Base-by-base conservation (phyloP, 129 eudicot species). In the Centella asiatica region DNA sequence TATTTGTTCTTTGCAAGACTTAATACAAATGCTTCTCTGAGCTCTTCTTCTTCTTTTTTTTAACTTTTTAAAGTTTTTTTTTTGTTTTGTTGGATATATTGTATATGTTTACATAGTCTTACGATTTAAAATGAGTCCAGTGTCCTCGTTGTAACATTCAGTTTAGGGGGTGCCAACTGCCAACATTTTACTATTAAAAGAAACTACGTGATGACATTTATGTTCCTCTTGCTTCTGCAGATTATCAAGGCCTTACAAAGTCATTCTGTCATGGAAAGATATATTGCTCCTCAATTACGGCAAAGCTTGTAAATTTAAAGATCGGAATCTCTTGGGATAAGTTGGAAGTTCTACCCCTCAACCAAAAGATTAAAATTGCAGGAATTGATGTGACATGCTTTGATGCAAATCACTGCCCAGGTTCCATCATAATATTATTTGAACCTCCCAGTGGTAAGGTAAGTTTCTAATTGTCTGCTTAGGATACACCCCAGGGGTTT, bases 321-420 rank as follows among this genome's bases (percentile, higher is more conserved):
- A 72, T 93, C 47, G 99, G 99, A 40, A 80, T 87, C 71, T 83
- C 96, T 45, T 88, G 83, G 96, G 96, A 85, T 40, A 77, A 72
- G 39, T 63, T 93, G 31, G 81, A 84, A 66, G 74, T 93, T 76
- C 57, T 93, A 78, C 96, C 99, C 48, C 76, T 93, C 34, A 78
- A 85, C 59, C 80, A 87, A 78, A 93, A 78, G 73, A 80, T 85
- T 44, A 70, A 19, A 55, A 77, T 93, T 62, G 79, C 76, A 15
- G 99, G 99, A 58, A 76, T 76, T 70, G 80, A 82, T 70, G 95
- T 93, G 31, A 93, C 99, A 5, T 93, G 96, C 66, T 88, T 82
- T 73, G 99, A 88, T 80, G 99, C 99, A 48, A 93, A 93, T 62
- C 99, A 93, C 70, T 93, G 96, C 71, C 99, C 95, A 44, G 96